A percentile compares a stretch with the other conserved stretches of the same genome.
These are phyloP conservation scores for Colletotrichum gigasporum DNA, from an alignment of 2,329 filamentous ascomycete genomes.

Conservation along the genomic window DNA sequence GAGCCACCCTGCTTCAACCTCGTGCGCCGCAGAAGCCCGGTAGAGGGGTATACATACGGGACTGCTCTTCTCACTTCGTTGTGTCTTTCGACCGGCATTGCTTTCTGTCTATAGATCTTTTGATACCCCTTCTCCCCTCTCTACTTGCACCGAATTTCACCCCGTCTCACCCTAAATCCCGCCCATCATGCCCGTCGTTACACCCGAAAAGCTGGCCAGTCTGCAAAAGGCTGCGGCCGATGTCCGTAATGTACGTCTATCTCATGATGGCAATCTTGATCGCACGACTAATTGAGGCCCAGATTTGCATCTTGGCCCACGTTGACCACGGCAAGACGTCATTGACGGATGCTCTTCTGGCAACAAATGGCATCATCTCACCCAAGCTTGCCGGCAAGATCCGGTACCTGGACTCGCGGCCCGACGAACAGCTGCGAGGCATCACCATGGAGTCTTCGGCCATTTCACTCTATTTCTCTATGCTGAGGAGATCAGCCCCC, in stretches of 20 bases:
- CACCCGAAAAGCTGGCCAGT: conserved; percentile 86
- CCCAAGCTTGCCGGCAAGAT: conserved; percentile 98
- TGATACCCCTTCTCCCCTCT: conserved; percentile 28
- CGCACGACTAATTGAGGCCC: conserved; percentile 31
- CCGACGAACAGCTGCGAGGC: conserved; percentile 93
- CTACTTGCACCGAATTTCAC: not conserved
- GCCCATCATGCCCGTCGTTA: conserved; percentile 84
- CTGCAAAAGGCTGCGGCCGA: conserved; percentile 89
- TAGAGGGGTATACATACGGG: not conserved
- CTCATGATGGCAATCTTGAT: conserved; percentile 32
- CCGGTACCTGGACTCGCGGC: conserved; percentile 93
- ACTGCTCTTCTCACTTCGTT: not conserved
- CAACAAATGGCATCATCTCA: conserved; percentile 99
- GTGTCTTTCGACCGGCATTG: conserved; percentile 4
- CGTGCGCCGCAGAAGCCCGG: not conserved
- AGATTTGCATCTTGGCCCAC: conserved; percentile 96
- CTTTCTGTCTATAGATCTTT: conserved; percentile 25
- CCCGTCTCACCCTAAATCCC: not conserved
- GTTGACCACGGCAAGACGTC: conserved; percentile 99
- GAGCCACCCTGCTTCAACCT: not conserved
- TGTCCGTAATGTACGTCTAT: conserved; percentile 80
- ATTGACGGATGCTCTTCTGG: conserved; percentile 92
- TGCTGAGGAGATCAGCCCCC: conserved; percentile 78
- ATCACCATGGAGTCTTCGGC: conserved; percentile 99
- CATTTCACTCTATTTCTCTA: conserved; percentile 95